These are phyloP conservation scores for Xylaria sp. DNA, from an alignment of 2,329 filamentous ascomycete genomes.

Conservation along the genomic window DNA sequence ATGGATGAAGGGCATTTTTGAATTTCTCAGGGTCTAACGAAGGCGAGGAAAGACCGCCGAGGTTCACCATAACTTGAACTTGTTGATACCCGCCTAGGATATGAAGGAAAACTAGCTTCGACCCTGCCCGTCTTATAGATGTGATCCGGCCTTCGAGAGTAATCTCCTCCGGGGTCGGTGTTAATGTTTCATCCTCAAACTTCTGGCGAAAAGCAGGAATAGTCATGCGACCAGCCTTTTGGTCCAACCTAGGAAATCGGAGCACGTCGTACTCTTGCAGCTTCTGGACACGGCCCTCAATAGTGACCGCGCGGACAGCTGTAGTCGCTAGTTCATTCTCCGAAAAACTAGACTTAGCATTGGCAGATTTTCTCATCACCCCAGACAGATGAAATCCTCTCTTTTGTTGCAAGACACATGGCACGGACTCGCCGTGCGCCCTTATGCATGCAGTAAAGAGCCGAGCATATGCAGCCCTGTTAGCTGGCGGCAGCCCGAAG, in stretches of 20 bases:
- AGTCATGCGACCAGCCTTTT: constrained; percentile 43
- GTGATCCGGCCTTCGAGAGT: constrained; percentile 42
- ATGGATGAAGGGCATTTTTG: constrained; percentile 66
- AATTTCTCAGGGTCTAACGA: constrained; percentile 51
- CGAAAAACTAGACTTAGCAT: not conserved
- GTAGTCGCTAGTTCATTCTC: constrained; percentile 14
- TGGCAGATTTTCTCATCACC: constrained; percentile 4
- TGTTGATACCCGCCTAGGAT: constrained; percentile 73
- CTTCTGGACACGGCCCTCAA: constrained; percentile 54
- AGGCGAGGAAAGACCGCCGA: constrained; percentile 52
- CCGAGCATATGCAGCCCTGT: constrained; percentile 51
- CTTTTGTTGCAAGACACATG: constrained; percentile 26
- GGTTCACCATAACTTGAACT: constrained; percentile 78
- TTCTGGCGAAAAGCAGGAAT: constrained; percentile 47
- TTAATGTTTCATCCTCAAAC: constrained; percentile 37
- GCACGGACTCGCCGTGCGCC: constrained; percentile 24
- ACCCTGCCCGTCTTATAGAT: constrained; percentile 53
- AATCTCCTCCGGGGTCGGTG: constrained; percentile 37
- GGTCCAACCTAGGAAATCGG: constrained; percentile 59
- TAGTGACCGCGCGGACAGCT: constrained; percentile 19
- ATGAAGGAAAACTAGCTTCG: constrained; percentile 84
- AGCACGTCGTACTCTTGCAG: constrained; percentile 55
- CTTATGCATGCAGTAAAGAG: constrained; percentile 53
- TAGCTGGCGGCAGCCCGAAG: constrained; percentile 46
- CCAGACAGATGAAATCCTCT: constrained; percentile 26